A percentile compares a stretch with the other conserved stretches of the same genome.
Evolutionary conservation across 371 early-diverging fungal species (phyloP).

Genomic region (Saksenaea vasiformis): DNA sequence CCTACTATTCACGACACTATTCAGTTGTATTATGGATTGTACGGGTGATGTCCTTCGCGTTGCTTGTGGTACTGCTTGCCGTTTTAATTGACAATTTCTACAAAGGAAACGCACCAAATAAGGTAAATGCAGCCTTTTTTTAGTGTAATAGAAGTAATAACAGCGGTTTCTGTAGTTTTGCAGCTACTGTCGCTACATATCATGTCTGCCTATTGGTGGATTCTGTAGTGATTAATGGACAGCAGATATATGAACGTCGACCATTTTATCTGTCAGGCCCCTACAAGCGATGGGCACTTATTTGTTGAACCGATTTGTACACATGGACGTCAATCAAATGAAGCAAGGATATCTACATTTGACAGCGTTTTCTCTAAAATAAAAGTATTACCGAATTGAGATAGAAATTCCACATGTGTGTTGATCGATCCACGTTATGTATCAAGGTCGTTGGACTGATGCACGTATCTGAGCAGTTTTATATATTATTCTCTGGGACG

Average conservation of each 20-base stretch:
- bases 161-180: conserved; percentile 6
- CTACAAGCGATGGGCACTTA: not conserved
- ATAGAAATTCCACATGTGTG: too few relatives aligned
- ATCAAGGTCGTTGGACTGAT: too few relatives aligned
- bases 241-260: not conserved
- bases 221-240: conserved; percentile 9
- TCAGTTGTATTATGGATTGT: conserved; percentile 4
- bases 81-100: conserved; percentile 12
- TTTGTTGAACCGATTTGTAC: too few relatives aligned
- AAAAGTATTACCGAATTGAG: too few relatives aligned
- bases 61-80: not conserved
- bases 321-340: too few relatives aligned
- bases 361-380: too few relatives aligned
- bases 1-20: not conserved
- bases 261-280: not conserved
- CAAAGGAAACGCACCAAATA: not conserved
- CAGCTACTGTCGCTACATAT: conserved; percentile 12
- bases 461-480: too few relatives aligned
- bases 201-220: conserved; percentile 15
- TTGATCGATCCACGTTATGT: too few relatives aligned
- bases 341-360: too few relatives aligned
- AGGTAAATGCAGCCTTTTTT: too few relatives aligned
- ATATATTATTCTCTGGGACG: too few relatives aligned
- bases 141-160: too few relatives aligned
- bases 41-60: not conserved